A percentile compares a stretch with the other conserved stretches of the same genome.
Evolutionary conservation across 768 basidiomycete genomes (phyloP).

Genomic region (Candolleomyces aberdarensis): DNA sequence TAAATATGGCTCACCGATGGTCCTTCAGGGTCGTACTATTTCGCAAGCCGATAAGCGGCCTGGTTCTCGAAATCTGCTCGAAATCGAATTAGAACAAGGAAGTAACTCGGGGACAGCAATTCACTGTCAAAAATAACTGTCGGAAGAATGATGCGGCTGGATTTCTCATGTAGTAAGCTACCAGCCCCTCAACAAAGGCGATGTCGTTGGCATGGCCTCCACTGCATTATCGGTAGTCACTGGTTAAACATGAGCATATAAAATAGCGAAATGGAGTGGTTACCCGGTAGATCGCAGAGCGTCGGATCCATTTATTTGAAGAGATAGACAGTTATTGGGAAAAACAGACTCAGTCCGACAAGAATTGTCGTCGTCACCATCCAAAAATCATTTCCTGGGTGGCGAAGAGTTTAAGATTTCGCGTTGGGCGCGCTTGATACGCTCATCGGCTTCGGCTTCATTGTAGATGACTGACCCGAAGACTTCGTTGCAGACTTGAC

Average conservation of each 20-base stretch:
- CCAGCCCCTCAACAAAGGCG: conserved; percentile 55
- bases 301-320: conserved; percentile 56
- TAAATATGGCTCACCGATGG: conserved; percentile 51
- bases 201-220: conserved; percentile 52
- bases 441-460: conserved; percentile 57
- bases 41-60: conserved; percentile 63
- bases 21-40: conserved; percentile 62
- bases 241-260: not conserved
- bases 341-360: conserved; percentile 32
- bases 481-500: conserved; percentile 32
- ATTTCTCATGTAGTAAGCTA: conserved; percentile 54
- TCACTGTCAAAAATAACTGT: conserved; percentile 64
- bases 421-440: conserved; percentile 61
- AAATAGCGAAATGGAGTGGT: not conserved
- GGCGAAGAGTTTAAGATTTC: conserved; percentile 61
- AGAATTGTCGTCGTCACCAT: conserved; percentile 25
- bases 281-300: conserved; percentile 65
- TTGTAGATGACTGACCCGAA: conserved; percentile 51
- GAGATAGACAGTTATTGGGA: conserved; percentile 53
- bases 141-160: conserved; percentile 62
- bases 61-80: conserved; percentile 81
- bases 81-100: not conserved
- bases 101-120: conserved; percentile 12
- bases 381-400: conserved; percentile 33
- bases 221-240: conserved; percentile 18